phyloP scores from a whole-genome alignment of 2,329 filamentous ascomycete genomes.

The Colletotrichum sidae region DNA sequence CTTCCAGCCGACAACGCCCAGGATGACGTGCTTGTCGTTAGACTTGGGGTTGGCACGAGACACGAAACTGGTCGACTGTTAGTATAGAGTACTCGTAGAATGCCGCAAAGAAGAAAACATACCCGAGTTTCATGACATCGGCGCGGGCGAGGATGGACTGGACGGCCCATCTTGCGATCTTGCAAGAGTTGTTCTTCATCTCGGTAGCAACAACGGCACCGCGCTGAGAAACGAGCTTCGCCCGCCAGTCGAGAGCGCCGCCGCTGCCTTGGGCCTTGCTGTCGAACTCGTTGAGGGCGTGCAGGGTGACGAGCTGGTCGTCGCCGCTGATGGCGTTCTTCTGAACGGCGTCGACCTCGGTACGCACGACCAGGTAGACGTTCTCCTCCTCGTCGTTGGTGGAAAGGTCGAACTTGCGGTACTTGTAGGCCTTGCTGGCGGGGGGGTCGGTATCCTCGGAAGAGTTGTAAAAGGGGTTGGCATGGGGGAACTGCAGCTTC shows the following conservation, averaged over 20 bases:
- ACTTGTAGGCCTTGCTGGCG: constrained; percentile 98
- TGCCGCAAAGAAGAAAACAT: constrained; percentile 49
- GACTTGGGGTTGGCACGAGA: constrained; percentile 92
- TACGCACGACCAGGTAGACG: constrained; percentile 91
- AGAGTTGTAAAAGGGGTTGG: constrained; percentile 98
- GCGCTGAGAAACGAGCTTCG: constrained; percentile 92
- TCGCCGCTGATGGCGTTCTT: constrained; percentile 95
- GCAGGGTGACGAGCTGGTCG: constrained; percentile 91
- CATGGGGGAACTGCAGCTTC: constrained; percentile 86
- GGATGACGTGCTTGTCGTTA: constrained; percentile 92
- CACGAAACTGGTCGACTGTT: constrained; percentile 77
- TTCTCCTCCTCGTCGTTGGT: constrained; percentile 90
- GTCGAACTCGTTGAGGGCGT: constrained; percentile 99
- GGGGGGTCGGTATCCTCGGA: constrained; percentile 92
- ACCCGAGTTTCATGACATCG: constrained; percentile 99
- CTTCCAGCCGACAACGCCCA: constrained; percentile 98
- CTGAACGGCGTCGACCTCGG: constrained; percentile 93
- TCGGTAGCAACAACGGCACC: constrained; percentile 98
- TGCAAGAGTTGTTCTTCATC: constrained; percentile 99
- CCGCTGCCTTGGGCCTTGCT: constrained; percentile 96
- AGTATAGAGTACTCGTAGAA: constrained; percentile 35
- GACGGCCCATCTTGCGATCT: constrained; percentile 96
- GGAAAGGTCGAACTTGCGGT: constrained; percentile 95
- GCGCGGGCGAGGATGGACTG: constrained; percentile 97
- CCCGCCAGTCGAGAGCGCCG: constrained; percentile 95